These are phyloP conservation scores for Suillus ampliporus DNA, from an alignment of 768 basidiomycete species.

Conservation along the genomic window DNA sequence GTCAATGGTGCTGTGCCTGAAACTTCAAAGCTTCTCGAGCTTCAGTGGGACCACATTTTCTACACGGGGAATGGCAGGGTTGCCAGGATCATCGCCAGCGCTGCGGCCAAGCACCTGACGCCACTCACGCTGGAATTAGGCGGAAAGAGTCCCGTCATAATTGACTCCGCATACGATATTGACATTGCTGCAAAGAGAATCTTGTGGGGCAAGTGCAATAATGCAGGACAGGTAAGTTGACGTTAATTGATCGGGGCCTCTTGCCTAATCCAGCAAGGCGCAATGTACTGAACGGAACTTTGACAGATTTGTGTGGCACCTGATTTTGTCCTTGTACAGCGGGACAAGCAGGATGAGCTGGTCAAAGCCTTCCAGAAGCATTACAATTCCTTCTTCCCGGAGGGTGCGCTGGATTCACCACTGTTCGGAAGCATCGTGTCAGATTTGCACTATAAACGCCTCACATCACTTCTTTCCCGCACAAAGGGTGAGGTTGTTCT, in stretches of 20 bases:
- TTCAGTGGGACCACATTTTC: conserved; percentile 42
- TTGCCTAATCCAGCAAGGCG: background rate
- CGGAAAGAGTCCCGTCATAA: conserved; percentile 52
- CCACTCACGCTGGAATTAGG: conserved; percentile 39
- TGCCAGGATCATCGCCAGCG: conserved; percentile 29
- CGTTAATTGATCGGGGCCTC: too few species aligned
- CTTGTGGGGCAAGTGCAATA: conserved; percentile 68
- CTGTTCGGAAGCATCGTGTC: conserved; percentile 60
- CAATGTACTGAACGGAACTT: conserved; percentile 1
- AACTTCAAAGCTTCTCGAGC: conserved; percentile 37
- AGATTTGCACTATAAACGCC: conserved; percentile 55
- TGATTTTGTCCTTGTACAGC: conserved; percentile 51
- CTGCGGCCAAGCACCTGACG: conserved; percentile 39
- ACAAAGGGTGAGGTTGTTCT: conserved; percentile 62
- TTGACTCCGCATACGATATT: conserved; percentile 49
- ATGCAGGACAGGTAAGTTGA: conserved; percentile 62
- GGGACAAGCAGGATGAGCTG: conserved; percentile 51
- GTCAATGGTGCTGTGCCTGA: conserved; percentile 54
- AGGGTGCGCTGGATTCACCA: conserved; percentile 50
- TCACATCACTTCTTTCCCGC: conserved; percentile 53
- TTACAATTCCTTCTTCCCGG: conserved; percentile 56
- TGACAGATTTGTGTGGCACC: conserved; percentile 47
- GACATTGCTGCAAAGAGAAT: conserved; percentile 65
- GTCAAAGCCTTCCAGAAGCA: conserved; percentile 49
- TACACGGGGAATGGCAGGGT: conserved; percentile 43